These are phyloP conservation scores for Suillus bovinus DNA, from an alignment of 768 basidiomycete genomes.

Conservation along the genomic window DNA sequence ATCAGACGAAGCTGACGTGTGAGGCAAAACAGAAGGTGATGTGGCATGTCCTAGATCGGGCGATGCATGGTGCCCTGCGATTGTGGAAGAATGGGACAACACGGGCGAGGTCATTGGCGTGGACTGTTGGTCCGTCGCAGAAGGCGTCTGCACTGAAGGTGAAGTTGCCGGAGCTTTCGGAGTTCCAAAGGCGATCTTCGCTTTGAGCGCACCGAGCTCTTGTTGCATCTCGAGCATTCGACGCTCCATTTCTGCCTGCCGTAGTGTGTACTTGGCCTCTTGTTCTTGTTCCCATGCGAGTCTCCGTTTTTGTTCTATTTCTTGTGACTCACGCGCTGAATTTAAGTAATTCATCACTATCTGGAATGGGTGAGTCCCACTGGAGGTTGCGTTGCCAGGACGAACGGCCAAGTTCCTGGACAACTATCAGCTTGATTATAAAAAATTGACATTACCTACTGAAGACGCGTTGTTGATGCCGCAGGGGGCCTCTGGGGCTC, in stretches of 20 bases:
- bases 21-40: not conserved
- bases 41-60: constrained; percentile 21
- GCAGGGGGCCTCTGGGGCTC: constrained; percentile 32
- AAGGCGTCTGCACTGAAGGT: constrained; percentile 3
- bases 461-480: constrained; percentile 36
- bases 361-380: constrained; percentile 49
- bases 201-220: constrained; percentile 49
- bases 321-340: constrained; percentile 59
- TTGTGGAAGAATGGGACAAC: constrained; percentile 28
- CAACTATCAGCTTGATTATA: constrained; percentile 6
- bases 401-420: constrained; percentile 17
- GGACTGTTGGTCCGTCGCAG: constrained; percentile 17
- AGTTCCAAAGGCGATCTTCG: constrained; percentile 35
- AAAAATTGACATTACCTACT: constrained; percentile 32
- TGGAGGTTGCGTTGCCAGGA: constrained; percentile 33
- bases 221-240: constrained; percentile 55
- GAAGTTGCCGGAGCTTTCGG: constrained; percentile 15
- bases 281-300: constrained; percentile 70
- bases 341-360: constrained; percentile 60
- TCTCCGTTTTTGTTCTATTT: constrained; percentile 59
- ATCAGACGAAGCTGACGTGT: constrained; percentile 9
- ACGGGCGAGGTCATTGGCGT: constrained; percentile 33
- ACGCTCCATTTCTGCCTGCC: constrained; percentile 60
- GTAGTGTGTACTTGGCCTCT: constrained; percentile 55
- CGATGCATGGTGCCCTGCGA: constrained; percentile 13